A percentile compares a stretch with the other conserved stretches of the same genome.
phyloP scores from a whole-genome alignment of 257 asterid species.

The Przewalskia tangutica region DNA sequence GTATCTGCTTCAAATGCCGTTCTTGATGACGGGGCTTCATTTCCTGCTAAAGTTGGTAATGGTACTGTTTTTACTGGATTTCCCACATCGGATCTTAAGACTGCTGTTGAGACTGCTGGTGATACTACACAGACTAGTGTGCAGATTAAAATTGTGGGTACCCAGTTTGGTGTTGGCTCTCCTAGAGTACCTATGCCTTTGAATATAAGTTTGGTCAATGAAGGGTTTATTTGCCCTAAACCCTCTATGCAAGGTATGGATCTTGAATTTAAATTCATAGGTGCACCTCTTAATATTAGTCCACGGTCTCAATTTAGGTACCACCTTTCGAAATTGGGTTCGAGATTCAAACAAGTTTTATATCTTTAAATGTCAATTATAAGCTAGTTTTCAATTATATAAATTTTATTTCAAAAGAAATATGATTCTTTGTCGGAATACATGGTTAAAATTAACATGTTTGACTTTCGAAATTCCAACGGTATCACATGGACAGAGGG shows the following conservation, averaged over 20 bases:
- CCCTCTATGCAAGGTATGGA: slow-evolving; percentile 52
- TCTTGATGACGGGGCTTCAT: slow-evolving; percentile 56
- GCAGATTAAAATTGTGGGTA: slow-evolving; percentile 49
- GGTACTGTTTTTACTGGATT: slow-evolving; percentile 75
- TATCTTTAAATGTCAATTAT: too few species aligned
- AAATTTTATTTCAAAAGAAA: too few species aligned
- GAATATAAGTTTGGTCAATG: slow-evolving; percentile 64
- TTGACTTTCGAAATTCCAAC: too few species aligned
- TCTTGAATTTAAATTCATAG: background rate
- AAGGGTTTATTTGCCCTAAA: slow-evolving; percentile 66
- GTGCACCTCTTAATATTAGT: too few species aligned
- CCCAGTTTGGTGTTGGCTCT: slow-evolving; percentile 81
- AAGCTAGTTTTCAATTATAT: too few species aligned
- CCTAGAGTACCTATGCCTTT: slow-evolving; percentile 53
- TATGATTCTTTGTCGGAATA: too few species aligned
- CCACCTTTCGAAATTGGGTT: too few species aligned
- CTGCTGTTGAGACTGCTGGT: slow-evolving; percentile 88
- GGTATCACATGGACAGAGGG: too few species aligned
- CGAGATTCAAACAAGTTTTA: too few species aligned
- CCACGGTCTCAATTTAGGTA: too few species aligned
- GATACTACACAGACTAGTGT: slow-evolving; percentile 72
- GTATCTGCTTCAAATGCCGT: slow-evolving; percentile 80
- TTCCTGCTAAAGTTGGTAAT: slow-evolving; percentile 66
- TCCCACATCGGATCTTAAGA: slow-evolving; percentile 75
- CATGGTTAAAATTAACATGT: too few species aligned